Base-by-base conservation (phyloP, 441 rosid genomes). In the Breynia disticha region DNA sequence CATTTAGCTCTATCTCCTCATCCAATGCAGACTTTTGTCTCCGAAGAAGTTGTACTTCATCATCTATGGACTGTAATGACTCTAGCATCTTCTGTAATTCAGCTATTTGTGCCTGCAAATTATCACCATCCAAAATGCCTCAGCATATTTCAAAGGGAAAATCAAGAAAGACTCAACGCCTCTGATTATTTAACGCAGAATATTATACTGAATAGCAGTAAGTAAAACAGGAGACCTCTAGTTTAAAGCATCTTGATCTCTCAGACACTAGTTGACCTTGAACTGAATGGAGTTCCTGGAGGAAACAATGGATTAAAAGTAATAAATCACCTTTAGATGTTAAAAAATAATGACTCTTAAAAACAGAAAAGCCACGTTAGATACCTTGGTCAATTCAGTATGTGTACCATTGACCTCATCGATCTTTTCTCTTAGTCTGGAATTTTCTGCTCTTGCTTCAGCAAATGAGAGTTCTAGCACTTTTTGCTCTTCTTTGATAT, bases 211-310 rank as follows among this genome's bases (percentile, higher is more conserved):
- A 19, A 46, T 16, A 42, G 17, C 5, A 52, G 18, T 37, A 46
- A 32, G 56, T 19, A 24, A 28, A 19, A 42, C 19, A 43, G 17
- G 49, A 38, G 62, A 93, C 97, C 99, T 93, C 97, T 56, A 86
- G 79, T 72, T 86, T 89, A 56, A 82, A 83, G 88, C 96, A 93
- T 86, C 99, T 83, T 68, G 97, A 93, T 72, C 95, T 84, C 81
- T 93, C 99, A 5, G 96, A 71, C 35, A 70, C 72, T 44, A 86
- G 79, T 72, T 89, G 97, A 69, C 93, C 88, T 69, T 83, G 88
- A 58, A 93, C 93, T 18, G 97, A 89, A 44, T 79, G 78, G 56
- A 81, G 84, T 74, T 86, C 91, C 95, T 86, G 65, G 42, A 55
- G 61, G 35, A 28, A 28, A 2, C 35, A 28, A 9, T 28, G 28